Conservation (phyloP, 192 early-diverging fungal species). For the Coemansia asiatica region DNA sequence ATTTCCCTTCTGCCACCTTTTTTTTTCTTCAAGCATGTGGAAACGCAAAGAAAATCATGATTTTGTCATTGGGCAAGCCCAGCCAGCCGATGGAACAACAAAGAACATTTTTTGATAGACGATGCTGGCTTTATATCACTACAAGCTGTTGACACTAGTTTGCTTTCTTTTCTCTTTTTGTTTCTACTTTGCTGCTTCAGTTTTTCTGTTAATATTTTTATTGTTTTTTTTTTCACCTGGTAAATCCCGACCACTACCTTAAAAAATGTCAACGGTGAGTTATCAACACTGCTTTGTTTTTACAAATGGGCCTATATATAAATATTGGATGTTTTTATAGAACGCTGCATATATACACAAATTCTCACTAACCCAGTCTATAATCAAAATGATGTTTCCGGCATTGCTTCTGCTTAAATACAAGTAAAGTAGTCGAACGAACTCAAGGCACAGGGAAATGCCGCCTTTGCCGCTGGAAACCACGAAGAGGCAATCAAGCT, state of each 20-base stretch:
- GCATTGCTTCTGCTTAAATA: not conserved
- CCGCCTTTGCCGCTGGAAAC: conserved; percentile 77
- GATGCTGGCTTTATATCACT: not conserved
- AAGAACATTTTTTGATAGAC: conserved; percentile 1
- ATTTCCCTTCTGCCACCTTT: not conserved
- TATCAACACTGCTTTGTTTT: no score
- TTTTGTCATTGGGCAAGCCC: not conserved
- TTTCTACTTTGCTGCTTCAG: not conserved
- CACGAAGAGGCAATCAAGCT: conserved; percentile 73
- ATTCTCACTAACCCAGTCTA: no score
- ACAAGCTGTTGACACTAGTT: not conserved
- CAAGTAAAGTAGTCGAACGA: conserved; percentile 62
- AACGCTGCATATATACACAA: no score
- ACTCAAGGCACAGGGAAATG: conserved; percentile 78
- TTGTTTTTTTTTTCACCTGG: not conserved
- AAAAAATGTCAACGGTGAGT: conserved; percentile 41
- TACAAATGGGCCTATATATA: no score
- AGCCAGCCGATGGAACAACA: not conserved
- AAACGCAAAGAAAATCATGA: not conserved
- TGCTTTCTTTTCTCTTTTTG: not conserved
- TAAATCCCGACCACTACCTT: no score
- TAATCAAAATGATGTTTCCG: no score
- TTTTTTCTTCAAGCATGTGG: not conserved
- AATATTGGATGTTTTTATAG: no score
- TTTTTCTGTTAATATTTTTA: not conserved